Base-by-base conservation (phyloP, 306 rosid genomes). In the Casuarina cunninghamiana region DNA sequence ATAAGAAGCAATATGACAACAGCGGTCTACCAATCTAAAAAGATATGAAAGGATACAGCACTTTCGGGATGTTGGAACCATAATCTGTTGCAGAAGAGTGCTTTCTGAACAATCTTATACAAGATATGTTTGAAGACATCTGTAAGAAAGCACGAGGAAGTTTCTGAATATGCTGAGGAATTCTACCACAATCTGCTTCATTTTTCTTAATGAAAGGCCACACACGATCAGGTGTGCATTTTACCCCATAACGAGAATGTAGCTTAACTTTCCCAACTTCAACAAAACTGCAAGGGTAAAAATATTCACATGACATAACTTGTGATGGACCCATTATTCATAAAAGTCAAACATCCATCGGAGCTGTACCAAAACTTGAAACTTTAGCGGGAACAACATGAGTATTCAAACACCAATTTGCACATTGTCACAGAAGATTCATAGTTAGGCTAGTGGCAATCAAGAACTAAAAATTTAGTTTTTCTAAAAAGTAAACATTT, bases 41-140 rank as follows among this genome's bases (percentile, higher is more conserved):
- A 75, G 54, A 44, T 38, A 53, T 39, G 63, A 53, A 79, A 87
- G 97, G 98, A 92, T 94, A 94, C 98, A 92, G 67, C 35, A 86
- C 94, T 81, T 79, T 83, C 66, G 78, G 86, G 73, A 67, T 68
- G 81, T 48, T n/a, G 51, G 85, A 81, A 70, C 73, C 84, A 44
- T 74, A 85, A 77, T 81, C 82, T 39, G 35, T 79, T 68, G 77
- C 51, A 26, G 84, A 76, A 26, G 80, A 35, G 82, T 72, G 73
- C 75, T 82, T 87, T 66, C 86, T 76, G 75, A 87, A 87, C 83
- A 82, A 57, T 80, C 88, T 92, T 79, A 94, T 81, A 81, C 84
- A 74, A 76, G 98, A 94, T 82, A 92, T 83, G 55, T 85, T 70
- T 12, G 97, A 92, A 11, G 90, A 43, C 90, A 90, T 81, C 17